These are phyloP conservation scores for Thalassiosira mediterranea DNA, from an alignment of 352 stramenopile species.

Conservation along the genomic window DNA sequence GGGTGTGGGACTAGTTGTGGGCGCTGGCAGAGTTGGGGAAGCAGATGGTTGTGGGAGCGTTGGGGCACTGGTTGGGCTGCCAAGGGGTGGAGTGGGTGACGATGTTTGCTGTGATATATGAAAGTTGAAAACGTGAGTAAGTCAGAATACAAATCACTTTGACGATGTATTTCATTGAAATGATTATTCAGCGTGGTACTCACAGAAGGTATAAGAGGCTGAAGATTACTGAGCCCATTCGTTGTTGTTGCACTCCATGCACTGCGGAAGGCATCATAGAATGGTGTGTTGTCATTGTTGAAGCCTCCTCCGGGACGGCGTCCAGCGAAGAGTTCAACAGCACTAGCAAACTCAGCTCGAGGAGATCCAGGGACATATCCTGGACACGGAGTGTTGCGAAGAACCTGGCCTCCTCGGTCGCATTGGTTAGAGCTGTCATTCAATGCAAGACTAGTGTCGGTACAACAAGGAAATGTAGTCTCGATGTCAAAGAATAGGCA, in stretches of 20 bases:
- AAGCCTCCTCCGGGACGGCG: not conserved
- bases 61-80: not conserved
- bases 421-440: conserved; percentile 1
- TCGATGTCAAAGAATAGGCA: conserved; percentile 36
- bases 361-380: not conserved
- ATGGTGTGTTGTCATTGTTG: conserved; percentile 44
- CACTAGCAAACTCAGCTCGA: not conserved
- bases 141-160: not conserved
- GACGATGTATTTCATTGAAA: not conserved
- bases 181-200: not conserved
- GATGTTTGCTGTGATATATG: not conserved
- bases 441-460: not conserved
- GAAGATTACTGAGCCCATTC: conserved; percentile 22
- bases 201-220: not conserved
- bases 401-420: not conserved
- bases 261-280: conserved; percentile 42
- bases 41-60: not conserved
- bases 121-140: not conserved
- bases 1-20: not conserved
- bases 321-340: conserved; percentile 2
- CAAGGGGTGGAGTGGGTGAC: not conserved
- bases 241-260: conserved; percentile 55
- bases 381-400: not conserved
- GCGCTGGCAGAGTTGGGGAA: not conserved
- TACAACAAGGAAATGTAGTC: conserved; percentile 25